A percentile compares a stretch with the other conserved stretches of the same genome.
Conservation (phyloP, 2,329 filamentous ascomycete species). For the Ophiostoma tasmaniense region DNA sequence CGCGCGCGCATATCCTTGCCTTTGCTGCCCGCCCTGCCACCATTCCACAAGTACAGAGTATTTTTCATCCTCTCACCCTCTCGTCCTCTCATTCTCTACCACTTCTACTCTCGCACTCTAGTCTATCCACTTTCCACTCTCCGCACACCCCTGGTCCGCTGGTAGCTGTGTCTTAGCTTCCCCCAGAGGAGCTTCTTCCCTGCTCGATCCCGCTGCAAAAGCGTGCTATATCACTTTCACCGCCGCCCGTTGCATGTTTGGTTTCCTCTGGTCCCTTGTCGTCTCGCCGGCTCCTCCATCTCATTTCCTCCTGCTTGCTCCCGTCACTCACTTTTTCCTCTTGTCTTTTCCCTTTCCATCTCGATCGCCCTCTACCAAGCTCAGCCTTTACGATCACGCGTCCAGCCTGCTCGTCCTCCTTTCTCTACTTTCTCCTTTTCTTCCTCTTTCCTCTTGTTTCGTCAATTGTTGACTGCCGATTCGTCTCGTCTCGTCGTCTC, state of each 20-base stretch:
- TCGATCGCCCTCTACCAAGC: not conserved
- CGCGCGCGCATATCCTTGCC: not conserved
- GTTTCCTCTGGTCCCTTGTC: not conserved
- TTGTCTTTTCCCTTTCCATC: not conserved
- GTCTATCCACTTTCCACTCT: not conserved
- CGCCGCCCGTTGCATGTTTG: conserved; percentile 5
- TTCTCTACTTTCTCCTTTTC: not conserved
- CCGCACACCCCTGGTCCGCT: conserved; percentile 3
- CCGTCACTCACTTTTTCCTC: not conserved
- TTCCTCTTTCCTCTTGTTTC: not conserved
- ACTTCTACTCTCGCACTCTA: not conserved
- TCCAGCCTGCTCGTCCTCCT: not conserved
- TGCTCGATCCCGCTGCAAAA: conserved; percentile 2
- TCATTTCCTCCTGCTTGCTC: not conserved
- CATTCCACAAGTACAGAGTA: too few relatives aligned
- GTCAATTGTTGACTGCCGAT: not conserved
- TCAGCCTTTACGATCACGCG: conserved; percentile 4
- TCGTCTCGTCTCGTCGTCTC: not conserved
- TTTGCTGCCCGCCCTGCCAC: not conserved
- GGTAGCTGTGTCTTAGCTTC: conserved; percentile 3
- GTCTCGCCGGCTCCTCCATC: not conserved
- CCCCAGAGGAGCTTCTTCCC: conserved; percentile 4
- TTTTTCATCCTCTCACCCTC: not conserved
- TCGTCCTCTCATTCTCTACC: not conserved
- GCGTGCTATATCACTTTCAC: conserved; percentile 7